Base-by-base conservation (phyloP, 2,329 filamentous ascomycete species). In the Sporothrix schenckii region DNA sequence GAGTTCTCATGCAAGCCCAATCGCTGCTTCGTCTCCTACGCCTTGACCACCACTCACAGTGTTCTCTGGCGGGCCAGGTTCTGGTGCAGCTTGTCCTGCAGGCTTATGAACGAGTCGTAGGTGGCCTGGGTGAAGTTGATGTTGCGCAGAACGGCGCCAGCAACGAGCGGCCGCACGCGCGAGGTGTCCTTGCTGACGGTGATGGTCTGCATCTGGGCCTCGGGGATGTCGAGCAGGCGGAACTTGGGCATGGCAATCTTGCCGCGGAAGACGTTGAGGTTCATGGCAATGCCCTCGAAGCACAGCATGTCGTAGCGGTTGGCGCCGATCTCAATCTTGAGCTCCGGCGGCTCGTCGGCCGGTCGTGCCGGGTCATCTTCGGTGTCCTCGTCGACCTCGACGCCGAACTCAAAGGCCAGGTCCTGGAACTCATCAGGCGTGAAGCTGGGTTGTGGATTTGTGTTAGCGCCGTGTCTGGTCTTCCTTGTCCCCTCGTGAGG, bases 31-130 rank as follows among this genome's bases (percentile, higher is more conserved):
- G 6, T 34, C 16, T 5, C 19, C 30, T 27, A n/a, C 13, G 9
- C 19, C 30, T 11, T 21, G 73, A n/a, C 10, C 6, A 30, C 10
- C 16, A 72, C 73, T 1, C 54, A 74, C 72, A 99, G 83, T 0
- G 94, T 97, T 76, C 95, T 86, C 81, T 98, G 92, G 73, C 95
- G 89, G 65, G 95, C 96, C 74, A 99, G 84, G 79, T 99, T 99
- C 80, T 94, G 91, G 83, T 99, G 95, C 63, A 99, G 88, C 84
- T 99, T 99, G 83, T 99, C 96, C 83, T 99, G 95, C 63, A 99
- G 87, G 70, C 91, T 88, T 79, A 99, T 99, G 91, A 99, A 99
- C 77, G 93, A 97, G 76, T 97, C 92, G 80, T 99, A 99, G 75
- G 91, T 87, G 75, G 90, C 92, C 83, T 95, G 87, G 76, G 92